Conservation (phyloP, 2,329 filamentous ascomycete species). For the Aspergillus thermomutatus region DNA sequence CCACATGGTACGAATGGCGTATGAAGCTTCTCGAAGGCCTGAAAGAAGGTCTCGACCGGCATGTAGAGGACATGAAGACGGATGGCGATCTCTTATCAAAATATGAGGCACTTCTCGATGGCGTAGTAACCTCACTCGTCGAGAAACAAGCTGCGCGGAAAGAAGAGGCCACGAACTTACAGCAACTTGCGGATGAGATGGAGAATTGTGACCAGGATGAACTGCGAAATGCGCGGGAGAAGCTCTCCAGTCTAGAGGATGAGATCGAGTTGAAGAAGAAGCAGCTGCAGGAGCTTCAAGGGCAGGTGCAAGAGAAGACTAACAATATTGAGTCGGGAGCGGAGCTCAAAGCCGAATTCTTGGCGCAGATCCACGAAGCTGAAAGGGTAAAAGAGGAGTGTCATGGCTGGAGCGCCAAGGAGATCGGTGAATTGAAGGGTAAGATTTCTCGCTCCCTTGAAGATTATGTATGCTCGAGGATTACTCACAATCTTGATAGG, state of each 20-base stretch:
- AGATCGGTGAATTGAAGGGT: slow-evolving; percentile 79
- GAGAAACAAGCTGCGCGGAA: slow-evolving; percentile 61
- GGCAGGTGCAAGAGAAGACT: slow-evolving; percentile 66
- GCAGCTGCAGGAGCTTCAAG: slow-evolving; percentile 63
- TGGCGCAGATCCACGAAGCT: slow-evolving; percentile 74
- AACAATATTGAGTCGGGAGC: slow-evolving; percentile 59
- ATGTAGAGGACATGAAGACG: slow-evolving; percentile 69
- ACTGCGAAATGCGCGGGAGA: slow-evolving; percentile 67
- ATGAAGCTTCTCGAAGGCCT: slow-evolving; percentile 82
- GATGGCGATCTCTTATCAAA: slow-evolving; percentile 67
- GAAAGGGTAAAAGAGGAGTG: slow-evolving; percentile 84
- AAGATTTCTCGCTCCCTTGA: slow-evolving; percentile 25
- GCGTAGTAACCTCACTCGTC: slow-evolving; percentile 63
- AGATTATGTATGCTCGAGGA: background rate
- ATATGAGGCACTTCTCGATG: slow-evolving; percentile 66
- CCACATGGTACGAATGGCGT: slow-evolving; percentile 98
- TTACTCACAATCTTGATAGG: slow-evolving; percentile 20
- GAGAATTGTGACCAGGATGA: slow-evolving; percentile 71
- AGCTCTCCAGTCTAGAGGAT: slow-evolving; percentile 61
- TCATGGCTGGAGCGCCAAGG: slow-evolving; percentile 79
- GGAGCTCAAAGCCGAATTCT: slow-evolving; percentile 65
- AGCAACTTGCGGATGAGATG: slow-evolving; percentile 63
- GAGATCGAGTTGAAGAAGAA: slow-evolving; percentile 68
- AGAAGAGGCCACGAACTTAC: slow-evolving; percentile 63
- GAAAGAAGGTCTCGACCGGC: slow-evolving; percentile 73